Percentiles rank a stretch among this genome's conserved stretches.
These are phyloP conservation scores for Pseudogymnoascus sp. DNA, from an alignment of 2,329 filamentous ascomycete genomes.

Conservation along the genomic window DNA sequence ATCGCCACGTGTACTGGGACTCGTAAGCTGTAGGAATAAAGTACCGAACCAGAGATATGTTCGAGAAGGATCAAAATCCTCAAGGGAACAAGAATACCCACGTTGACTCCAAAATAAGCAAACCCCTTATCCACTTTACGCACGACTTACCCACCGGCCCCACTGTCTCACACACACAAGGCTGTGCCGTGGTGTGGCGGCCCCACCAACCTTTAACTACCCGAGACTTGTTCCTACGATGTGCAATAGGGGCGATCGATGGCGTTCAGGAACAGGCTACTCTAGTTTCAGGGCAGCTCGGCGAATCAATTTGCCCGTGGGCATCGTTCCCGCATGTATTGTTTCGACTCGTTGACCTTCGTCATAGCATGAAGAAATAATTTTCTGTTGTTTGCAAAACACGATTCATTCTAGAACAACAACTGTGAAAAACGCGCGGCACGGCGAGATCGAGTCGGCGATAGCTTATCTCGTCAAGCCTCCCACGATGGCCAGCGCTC, in stretches of 20 bases:
- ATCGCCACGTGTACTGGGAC: neutral
- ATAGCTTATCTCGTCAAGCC: no score
- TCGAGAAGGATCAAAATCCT: neutral
- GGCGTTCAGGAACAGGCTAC: neutral
- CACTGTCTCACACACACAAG: neutral
- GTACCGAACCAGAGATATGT: neutral
- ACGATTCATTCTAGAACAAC: no score
- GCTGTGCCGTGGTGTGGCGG: neutral
- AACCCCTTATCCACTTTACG: neutral
- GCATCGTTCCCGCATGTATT: neutral
- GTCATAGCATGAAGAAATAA: neutral
- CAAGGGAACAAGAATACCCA: neutral
- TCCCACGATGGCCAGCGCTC: no score
- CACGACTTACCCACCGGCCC: neutral
- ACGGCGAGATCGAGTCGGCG: no score
- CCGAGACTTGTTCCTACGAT: neutral
- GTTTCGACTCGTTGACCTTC: neutral
- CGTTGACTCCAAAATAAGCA: neutral
- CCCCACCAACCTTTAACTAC: conserved; percentile 5
- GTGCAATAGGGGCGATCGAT: neutral
- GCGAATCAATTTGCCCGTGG: neutral
- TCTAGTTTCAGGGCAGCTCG: neutral
- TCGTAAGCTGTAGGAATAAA: neutral
- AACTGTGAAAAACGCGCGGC: no score
- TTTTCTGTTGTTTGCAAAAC: neutral